phyloP scores from a whole-genome alignment of 1,284 basidiomycete species.

The Sparassis latifolia region DNA sequence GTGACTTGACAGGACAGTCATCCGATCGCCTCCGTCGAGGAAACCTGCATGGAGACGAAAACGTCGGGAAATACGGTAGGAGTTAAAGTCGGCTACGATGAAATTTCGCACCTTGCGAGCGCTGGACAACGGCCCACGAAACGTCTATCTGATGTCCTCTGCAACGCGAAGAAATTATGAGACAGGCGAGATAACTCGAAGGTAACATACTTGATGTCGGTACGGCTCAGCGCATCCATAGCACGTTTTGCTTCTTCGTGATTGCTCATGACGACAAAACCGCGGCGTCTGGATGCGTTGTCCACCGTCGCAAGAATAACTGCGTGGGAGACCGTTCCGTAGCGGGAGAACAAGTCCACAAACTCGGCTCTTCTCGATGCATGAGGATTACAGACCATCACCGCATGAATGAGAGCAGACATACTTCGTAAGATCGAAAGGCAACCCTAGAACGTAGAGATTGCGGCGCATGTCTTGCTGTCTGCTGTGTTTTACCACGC shows the following conservation, averaged over 20 bases:
- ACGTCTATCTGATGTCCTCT: slow-evolving; percentile 69
- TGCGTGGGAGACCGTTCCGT: slow-evolving; percentile 61
- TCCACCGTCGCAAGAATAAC: slow-evolving; percentile 77
- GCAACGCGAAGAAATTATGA: not conserved
- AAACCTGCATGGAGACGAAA: slow-evolving; percentile 42
- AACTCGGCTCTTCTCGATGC: slow-evolving; percentile 47
- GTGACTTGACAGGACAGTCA: slow-evolving; percentile 44
- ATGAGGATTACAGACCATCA: not conserved
- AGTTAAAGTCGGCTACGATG: not conserved
- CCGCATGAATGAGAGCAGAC: slow-evolving; percentile 13
- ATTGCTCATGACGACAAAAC: slow-evolving; percentile 71
- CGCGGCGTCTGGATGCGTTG: slow-evolving; percentile 70
- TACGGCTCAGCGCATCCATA: slow-evolving; percentile 58
- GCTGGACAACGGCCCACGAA: slow-evolving; percentile 78
- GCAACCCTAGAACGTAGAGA: slow-evolving; percentile 72
- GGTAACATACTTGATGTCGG: slow-evolving; percentile 52
- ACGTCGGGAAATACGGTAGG: not conserved
- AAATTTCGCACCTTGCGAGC: slow-evolving; percentile 55
- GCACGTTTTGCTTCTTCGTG: slow-evolving; percentile 62
- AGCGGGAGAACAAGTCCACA: slow-evolving; percentile 49
- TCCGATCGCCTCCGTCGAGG: slow-evolving; percentile 70
- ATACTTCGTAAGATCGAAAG: slow-evolving; percentile 71
- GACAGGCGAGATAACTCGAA: not conserved
- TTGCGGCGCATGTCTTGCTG: slow-evolving; percentile 58
- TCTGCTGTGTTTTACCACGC: slow-evolving; percentile 17